Conservation (phyloP, 2,329 filamentous ascomycete genomes). For the Zalaria obscura region DNA sequence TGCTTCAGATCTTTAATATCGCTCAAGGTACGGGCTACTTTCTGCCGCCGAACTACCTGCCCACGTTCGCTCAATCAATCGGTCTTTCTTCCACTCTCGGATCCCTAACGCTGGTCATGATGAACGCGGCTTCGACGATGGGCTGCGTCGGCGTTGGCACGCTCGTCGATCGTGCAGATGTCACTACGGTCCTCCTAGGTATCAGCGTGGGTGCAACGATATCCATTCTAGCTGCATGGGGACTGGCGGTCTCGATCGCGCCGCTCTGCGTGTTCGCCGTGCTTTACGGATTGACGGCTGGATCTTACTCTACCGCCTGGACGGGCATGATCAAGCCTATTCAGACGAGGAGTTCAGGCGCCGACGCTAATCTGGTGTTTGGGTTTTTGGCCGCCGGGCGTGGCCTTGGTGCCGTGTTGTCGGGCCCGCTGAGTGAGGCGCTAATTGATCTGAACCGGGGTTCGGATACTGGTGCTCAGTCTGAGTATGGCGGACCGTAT, state of each 20-base stretch:
- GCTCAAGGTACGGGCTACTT: constrained; percentile 29
- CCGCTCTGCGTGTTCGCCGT: constrained; percentile 28
- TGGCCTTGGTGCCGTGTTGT: constrained; percentile 36
- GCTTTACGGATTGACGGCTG: constrained; percentile 27
- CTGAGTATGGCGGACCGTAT: neutral
- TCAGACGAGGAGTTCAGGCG: constrained; percentile 7
- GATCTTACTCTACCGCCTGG: constrained; percentile 23
- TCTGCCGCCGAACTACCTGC: constrained; percentile 28
- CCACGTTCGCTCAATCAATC: constrained; percentile 23
- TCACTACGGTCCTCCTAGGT: constrained; percentile 22
- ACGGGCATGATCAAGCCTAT: constrained; percentile 12
- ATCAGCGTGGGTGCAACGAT: constrained; percentile 20
- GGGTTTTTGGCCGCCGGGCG: constrained; percentile 34
- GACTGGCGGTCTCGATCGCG: constrained; percentile 26
- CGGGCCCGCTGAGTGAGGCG: constrained; percentile 23
- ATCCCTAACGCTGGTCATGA: constrained; percentile 23
- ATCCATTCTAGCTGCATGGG: constrained; percentile 29
- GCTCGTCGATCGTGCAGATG: constrained; percentile 25
- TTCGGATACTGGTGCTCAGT: no score
- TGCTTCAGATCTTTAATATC: constrained; percentile 27
- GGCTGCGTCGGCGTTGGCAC: constrained; percentile 24
- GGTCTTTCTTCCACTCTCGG: constrained; percentile 20
- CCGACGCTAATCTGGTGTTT: constrained; percentile 34
- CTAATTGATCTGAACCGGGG: no score
- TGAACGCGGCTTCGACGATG: constrained; percentile 24